Conservation (phyloP, 2,329 filamentous ascomycete genomes). For the Pseudogymnoascus sp. region DNA sequence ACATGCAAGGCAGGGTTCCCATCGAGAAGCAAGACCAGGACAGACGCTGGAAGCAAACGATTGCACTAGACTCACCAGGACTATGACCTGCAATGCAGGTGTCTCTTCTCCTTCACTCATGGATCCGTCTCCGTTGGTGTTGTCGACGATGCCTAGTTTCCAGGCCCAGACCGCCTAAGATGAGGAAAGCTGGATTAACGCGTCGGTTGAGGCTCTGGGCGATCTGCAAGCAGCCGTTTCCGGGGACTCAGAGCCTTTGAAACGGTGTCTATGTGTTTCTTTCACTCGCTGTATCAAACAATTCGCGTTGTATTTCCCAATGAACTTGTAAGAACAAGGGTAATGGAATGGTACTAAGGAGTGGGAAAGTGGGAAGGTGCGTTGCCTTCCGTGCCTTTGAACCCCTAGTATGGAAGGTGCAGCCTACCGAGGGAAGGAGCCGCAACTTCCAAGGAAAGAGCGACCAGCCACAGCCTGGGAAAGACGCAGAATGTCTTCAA, state of each 20-base stretch:
- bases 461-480: neutral
- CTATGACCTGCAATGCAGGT: constrained; percentile 62
- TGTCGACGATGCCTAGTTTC: neutral
- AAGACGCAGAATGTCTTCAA: neutral
- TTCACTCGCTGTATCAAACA: neutral
- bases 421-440: neutral
- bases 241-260: neutral
- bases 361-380: neutral
- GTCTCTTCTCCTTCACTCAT: neutral
- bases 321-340: neutral
- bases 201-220: neutral
- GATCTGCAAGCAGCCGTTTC: neutral
- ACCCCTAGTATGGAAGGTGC: neutral
- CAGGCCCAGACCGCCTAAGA: neutral
- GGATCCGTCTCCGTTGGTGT: neutral
- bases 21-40: neutral
- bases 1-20: neutral
- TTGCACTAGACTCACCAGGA: constrained; percentile 51
- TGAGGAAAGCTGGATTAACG: neutral
- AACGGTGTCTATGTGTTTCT: neutral
- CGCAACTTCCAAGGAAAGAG: neutral
- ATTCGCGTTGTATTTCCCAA: neutral
- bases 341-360: neutral
- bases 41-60: neutral
- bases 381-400: neutral